Conservation (phyloP, 208 protist genomes). For the Spongospora subterranea region DNA sequence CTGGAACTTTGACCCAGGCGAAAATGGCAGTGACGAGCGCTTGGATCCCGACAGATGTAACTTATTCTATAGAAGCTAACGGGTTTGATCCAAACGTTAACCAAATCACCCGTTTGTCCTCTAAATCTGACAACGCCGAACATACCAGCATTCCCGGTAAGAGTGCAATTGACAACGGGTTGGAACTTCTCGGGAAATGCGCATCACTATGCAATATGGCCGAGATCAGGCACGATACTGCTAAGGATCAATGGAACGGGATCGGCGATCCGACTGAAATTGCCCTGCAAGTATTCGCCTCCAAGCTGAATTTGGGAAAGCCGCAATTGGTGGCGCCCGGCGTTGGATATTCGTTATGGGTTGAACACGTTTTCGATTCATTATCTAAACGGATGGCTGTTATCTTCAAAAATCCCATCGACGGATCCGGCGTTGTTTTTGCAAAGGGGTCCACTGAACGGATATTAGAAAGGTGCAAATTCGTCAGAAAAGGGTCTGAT, state of each 20-base stretch:
- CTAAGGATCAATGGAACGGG: neutral
- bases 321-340: neutral
- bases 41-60: neutral
- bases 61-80: neutral
- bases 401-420: neutral
- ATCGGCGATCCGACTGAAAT: constrained; percentile 40
- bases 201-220: constrained; percentile 50
- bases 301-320: neutral
- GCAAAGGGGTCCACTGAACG: constrained; percentile 63
- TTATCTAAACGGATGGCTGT: neutral
- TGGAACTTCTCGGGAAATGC: neutral
- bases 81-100: neutral
- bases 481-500: neutral
- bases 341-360: neutral
- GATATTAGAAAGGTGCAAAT: constrained; percentile 58
- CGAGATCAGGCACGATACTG: neutral
- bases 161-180: neutral
- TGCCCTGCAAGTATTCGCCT: constrained; percentile 38
- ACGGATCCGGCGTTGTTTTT: constrained; percentile 9
- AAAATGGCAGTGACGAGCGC: constrained; percentile 88
- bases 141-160: neutral
- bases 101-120: neutral
- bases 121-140: too few species aligned
- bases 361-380: constrained; percentile 4
- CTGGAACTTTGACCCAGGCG: constrained; percentile 97